Evolutionary conservation across 805 yeast genomes (phyloP), one percentile per base, ranked within the genome.

Genomic region (Saturnispora zaruensis): DNA sequence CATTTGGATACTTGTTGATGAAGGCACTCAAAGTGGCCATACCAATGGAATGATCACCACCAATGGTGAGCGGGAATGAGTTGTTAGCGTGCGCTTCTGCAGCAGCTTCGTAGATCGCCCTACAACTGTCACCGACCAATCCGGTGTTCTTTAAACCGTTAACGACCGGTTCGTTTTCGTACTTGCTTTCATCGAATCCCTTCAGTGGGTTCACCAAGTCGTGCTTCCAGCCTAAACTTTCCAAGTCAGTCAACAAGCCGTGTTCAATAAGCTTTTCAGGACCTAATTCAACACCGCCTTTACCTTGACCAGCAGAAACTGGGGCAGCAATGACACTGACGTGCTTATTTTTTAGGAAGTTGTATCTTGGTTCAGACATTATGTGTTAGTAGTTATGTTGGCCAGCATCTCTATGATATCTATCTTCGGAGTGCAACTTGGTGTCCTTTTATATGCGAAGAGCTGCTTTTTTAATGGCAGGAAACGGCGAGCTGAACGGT

Each of bases 31-130:
- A 84, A 8, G 97, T 89, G 45, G 95, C 96, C 60, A 91, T 88
- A 46, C 96, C 98, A 56, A 91, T 84, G 7, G 96, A 88, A 66
- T 91, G 99, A 68, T 91, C 99, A 48, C 99, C 99, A 46, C 99
- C 99, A 48, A 91, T 66, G 2, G 96, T 88, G 48, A 91, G 69
- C 6, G 96, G 93, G 51, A 93, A 73, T 14, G 73, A 69, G 28
- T 72, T 63, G 20, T 71, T 69, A 16, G 63, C 55, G 32, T 83
- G 75, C 2, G 81, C 77, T 6, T 66, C 60, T 48, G 68, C 66
- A 45, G 84, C 87, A 2, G 86, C 67, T 38, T 81, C 70, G 64
- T 79, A 82, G 51, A 93, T 78, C 53, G 67, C 66, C 61, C 80
- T 64, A 56, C 86, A 78, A 50, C 93, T 82, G 44, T 78, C 79